phyloP scores from a whole-genome alignment of 1,284 basidiomycete genomes.

The Ganoderma multipileum region DNA sequence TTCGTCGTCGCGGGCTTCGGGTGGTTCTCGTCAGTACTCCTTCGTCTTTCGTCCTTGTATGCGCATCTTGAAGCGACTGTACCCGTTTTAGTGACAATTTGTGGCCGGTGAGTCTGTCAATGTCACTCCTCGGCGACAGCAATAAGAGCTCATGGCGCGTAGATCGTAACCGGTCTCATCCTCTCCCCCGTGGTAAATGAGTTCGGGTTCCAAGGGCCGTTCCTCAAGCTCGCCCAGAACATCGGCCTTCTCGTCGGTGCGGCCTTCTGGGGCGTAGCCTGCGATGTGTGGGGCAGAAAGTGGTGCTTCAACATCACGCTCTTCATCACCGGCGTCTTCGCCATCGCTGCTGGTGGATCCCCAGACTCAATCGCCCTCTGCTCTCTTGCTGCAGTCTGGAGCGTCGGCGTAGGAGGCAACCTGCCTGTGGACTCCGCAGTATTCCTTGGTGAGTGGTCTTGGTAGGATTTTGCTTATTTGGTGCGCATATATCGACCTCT shows the following conservation, averaged over 20 bases:
- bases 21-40: slow-evolving; percentile 66
- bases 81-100: slow-evolving; percentile 57
- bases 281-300: slow-evolving; percentile 67
- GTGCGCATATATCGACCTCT: neutral
- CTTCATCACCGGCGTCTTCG: slow-evolving; percentile 74
- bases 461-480: neutral
- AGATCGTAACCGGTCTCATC: slow-evolving; percentile 65
- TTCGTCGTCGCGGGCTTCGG: slow-evolving; percentile 70
- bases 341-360: slow-evolving; percentile 64
- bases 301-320: slow-evolving; percentile 81
- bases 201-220: slow-evolving; percentile 59
- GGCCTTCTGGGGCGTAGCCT: slow-evolving; percentile 66
- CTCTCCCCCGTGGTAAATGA: slow-evolving; percentile 61
- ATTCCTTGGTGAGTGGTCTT: slow-evolving; percentile 63
- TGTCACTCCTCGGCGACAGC: neutral
- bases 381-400: slow-evolving; percentile 61
- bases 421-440: slow-evolving; percentile 82
- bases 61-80: neutral
- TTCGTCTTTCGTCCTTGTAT: neutral
- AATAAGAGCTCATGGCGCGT: neutral
- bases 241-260: slow-evolving; percentile 73
- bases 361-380: slow-evolving; percentile 59
- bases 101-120: slow-evolving; percentile 55
- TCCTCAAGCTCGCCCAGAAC: slow-evolving; percentile 61
- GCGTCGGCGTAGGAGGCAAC: slow-evolving; percentile 75